These are phyloP conservation scores for Clitopilus passeckerianus DNA, from an alignment of 768 basidiomycete genomes.

Conservation along the genomic window DNA sequence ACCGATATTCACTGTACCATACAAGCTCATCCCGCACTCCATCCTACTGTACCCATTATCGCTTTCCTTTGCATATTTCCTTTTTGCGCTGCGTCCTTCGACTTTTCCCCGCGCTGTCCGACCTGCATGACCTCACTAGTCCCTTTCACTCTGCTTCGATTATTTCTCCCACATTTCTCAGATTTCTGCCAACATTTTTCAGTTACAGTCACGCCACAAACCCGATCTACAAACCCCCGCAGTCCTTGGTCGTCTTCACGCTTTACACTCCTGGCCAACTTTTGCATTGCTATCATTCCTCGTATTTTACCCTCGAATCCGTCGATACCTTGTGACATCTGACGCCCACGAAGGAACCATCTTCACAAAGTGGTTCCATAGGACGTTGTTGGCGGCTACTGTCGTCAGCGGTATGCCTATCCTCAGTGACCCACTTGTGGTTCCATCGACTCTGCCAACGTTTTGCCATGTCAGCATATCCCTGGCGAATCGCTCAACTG, in stretches of 20 bases:
- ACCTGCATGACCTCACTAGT: no score
- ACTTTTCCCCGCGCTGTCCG: background rate
- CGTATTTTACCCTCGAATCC: background rate
- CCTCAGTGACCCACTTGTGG: no score
- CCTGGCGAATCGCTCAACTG: background rate
- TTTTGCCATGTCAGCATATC: background rate
- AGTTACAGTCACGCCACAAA: no score
- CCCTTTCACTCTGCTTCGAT: background rate
- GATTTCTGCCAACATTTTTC: no score
- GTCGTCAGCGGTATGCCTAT: no score
- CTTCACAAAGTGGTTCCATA: background rate
- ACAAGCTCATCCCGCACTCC: background rate
- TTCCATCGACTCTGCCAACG: background rate
- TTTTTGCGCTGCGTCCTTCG: background rate
- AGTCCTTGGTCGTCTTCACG: no score
- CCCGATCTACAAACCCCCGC: no score
- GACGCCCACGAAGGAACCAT: background rate
- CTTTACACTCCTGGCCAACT: no score
- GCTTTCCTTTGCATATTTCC: no score
- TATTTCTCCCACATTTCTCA: background rate
- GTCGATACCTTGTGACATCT: background rate
- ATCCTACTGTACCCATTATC: no score
- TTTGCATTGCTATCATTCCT: background rate
- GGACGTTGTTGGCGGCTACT: background rate
- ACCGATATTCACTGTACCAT: background rate